These are phyloP conservation scores for Stylonectria norvegica DNA, from an alignment of 2,329 filamentous ascomycete species.

Conservation along the genomic window DNA sequence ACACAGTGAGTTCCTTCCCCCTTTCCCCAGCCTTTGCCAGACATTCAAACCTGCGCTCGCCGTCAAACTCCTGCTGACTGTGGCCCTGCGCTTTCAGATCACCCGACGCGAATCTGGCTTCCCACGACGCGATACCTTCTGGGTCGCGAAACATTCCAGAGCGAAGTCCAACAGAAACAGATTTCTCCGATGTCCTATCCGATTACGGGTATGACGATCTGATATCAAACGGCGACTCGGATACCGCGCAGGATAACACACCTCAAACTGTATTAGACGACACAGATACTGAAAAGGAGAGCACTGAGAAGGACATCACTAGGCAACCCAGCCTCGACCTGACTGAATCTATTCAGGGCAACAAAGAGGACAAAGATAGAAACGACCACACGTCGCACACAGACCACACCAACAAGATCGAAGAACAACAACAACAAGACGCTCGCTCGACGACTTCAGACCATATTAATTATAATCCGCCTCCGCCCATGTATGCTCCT, in stretches of 20 bases:
- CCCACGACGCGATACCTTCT: slow-evolving; percentile 17
- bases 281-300: slow-evolving; percentile 25
- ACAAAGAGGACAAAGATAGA: slow-evolving; percentile 11
- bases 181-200: slow-evolving; percentile 37
- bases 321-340: slow-evolving; percentile 3
- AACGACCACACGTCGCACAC: slow-evolving; percentile 5
- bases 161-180: slow-evolving; percentile 45
- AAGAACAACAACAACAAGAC: too few relatives aligned
- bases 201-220: slow-evolving; percentile 42
- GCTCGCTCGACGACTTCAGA: slow-evolving; percentile 23
- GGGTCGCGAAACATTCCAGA: slow-evolving; percentile 38
- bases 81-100: slow-evolving; percentile 24
- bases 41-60: not conserved
- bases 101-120: slow-evolving; percentile 23
- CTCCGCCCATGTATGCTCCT: slow-evolving; percentile 48
- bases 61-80: slow-evolving; percentile 25
- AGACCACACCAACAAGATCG: slow-evolving; percentile 25
- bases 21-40: not conserved
- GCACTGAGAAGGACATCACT: slow-evolving; percentile 17
- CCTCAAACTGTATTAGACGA: slow-evolving; percentile 26
- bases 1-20: slow-evolving; percentile 26
- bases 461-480: slow-evolving; percentile 37
- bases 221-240: slow-evolving; percentile 35
- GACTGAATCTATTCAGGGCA: slow-evolving; percentile 20
- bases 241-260: slow-evolving; percentile 24